phyloP scores from a whole-genome alignment of 2,329 filamentous ascomycete species.

The Trichoderma sp. region DNA sequence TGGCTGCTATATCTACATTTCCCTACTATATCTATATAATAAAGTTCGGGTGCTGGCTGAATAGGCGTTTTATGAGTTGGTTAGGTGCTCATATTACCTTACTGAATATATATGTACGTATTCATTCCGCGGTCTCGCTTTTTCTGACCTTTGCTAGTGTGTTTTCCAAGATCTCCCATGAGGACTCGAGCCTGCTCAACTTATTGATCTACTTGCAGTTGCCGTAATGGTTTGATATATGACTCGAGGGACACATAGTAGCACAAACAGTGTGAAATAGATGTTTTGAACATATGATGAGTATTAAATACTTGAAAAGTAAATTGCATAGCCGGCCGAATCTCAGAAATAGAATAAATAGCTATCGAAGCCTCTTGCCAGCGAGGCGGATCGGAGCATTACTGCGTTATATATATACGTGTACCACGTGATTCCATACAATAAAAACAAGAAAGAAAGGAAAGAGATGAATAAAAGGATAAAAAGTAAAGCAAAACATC shows the following conservation, averaged over 20 bases:
- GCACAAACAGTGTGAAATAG: background rate
- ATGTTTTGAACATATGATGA: background rate
- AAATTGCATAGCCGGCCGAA: background rate
- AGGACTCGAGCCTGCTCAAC: background rate
- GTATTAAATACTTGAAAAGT: background rate
- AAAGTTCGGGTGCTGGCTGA: too few relatives aligned
- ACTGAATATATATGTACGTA: background rate
- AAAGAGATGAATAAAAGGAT: background rate
- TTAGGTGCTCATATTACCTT: too few relatives aligned
- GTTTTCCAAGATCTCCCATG: background rate
- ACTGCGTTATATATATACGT: background rate
- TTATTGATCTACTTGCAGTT: background rate
- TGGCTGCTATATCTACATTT: too few relatives aligned
- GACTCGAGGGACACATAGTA: background rate
- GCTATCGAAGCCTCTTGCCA: background rate
- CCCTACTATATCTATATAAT: too few relatives aligned
- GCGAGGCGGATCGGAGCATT: background rate
- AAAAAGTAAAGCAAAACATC: background rate
- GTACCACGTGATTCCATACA: background rate
- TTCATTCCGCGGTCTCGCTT: background rate
- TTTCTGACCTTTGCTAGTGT: too few relatives aligned
- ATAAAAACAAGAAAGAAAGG: background rate
- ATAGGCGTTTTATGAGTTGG: too few relatives aligned
- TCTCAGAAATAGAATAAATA: background rate
- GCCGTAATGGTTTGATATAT: background rate